Percentiles rank a stretch among this genome's conserved stretches.
These are phyloP conservation scores for Naematelia aurantialba DNA, from an alignment of 768 basidiomycete genomes.

Conservation along the genomic window DNA sequence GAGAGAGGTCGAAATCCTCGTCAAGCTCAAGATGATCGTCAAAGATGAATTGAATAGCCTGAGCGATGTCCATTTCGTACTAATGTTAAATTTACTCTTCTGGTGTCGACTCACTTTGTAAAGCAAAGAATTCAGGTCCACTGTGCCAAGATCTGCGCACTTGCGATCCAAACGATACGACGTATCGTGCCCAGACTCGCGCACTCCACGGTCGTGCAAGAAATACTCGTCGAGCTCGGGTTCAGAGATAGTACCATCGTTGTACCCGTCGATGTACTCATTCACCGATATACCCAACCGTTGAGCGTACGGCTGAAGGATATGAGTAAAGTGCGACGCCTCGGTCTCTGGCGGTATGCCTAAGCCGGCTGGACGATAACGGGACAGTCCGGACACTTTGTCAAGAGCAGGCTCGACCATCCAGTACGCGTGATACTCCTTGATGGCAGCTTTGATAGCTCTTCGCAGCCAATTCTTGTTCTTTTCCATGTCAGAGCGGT, in stretches of 20 bases:
- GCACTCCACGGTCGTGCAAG: conserved; percentile 90
- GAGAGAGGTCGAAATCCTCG: conserved; percentile 83
- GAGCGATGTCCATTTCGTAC: conserved; percentile 98
- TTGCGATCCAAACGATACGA: conserved; percentile 97
- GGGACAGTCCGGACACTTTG: conserved; percentile 86
- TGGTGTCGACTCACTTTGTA: conserved; percentile 61
- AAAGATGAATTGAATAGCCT: conserved; percentile 91
- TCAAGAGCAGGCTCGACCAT: conserved; percentile 91
- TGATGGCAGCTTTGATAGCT: conserved; percentile 95
- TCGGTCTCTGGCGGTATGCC: conserved; percentile 99
- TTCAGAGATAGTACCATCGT: conserved; percentile 73
- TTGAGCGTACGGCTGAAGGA: conserved; percentile 87
- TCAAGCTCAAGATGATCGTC: conserved; percentile 87
- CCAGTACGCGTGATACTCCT: conserved; percentile 99
- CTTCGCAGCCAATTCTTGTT: conserved; percentile 91
- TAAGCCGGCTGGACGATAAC: conserved; percentile 86
- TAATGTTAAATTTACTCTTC: background rate
- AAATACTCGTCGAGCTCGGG: conserved; percentile 95
- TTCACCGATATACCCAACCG: conserved; percentile 89
- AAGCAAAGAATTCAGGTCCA: conserved; percentile 88
- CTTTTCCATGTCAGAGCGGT: conserved; percentile 70
- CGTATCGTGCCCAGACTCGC: conserved; percentile 94
- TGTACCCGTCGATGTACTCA: conserved; percentile 96
- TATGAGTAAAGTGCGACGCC: conserved; percentile 95
- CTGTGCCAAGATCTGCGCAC: conserved; percentile 92